phyloP scores from a whole-genome alignment of 1,284 basidiomycete genomes.

The Leccinum solheimii region DNA sequence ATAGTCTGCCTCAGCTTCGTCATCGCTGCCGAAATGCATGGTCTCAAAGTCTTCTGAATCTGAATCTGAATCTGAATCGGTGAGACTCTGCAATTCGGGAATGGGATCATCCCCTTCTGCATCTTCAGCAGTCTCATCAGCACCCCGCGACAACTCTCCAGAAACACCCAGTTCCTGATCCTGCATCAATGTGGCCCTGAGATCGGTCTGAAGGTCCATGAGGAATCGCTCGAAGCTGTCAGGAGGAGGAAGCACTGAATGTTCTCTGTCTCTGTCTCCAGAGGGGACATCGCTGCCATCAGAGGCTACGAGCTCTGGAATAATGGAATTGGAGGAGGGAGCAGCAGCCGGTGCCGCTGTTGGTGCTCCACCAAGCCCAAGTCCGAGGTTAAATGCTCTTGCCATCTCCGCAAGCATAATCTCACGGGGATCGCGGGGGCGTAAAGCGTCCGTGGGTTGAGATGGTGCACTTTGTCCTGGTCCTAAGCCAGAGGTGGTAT shows the following conservation, averaged over 20 bases:
- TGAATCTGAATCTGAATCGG: conserved; percentile 27
- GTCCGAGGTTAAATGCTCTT: conserved; percentile 68
- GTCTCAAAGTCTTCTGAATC: conserved; percentile 28
- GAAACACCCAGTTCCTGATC: conserved; percentile 20
- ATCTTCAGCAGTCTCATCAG: conserved; percentile 23
- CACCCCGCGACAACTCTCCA: conserved; percentile 19
- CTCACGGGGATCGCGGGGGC: conserved; percentile 52
- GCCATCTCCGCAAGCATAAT: conserved; percentile 75
- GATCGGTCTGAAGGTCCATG: conserved; percentile 68
- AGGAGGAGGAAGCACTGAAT: conserved; percentile 48
- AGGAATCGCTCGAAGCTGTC: conserved; percentile 78
- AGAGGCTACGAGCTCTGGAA: conserved; percentile 9
- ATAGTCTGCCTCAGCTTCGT: conserved; percentile 16
- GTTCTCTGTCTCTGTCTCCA: conserved; percentile 19
- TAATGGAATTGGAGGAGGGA: conserved; percentile 8
- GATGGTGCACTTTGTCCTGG: conserved; percentile 18
- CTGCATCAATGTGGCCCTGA: conserved; percentile 55
- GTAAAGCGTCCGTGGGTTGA: conserved; percentile 21
- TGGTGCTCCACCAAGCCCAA: conserved; percentile 47
- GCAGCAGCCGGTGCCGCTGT: conserved; percentile 8
- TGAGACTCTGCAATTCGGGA: conserved; percentile 32
- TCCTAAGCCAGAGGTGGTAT: conserved; percentile 5
- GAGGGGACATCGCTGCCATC: conserved; percentile 5
- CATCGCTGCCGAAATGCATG: conserved; percentile 17
- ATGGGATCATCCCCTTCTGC: conserved; percentile 22